Conservation (phyloP, 164 flowering plant species). For the Amborella trichopoda region DNA sequence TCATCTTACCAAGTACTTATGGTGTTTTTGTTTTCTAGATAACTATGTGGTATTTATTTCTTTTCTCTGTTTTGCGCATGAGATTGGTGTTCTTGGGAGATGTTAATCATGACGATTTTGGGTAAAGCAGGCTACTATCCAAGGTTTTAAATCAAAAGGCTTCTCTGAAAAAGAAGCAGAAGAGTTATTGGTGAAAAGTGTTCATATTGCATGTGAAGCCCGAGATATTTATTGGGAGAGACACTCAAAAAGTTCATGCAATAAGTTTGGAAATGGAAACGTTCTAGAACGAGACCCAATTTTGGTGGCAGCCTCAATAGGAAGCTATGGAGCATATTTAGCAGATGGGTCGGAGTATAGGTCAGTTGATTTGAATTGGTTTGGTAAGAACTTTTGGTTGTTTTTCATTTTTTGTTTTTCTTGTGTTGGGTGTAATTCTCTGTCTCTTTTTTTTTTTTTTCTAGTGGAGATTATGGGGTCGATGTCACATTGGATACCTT, state of each 20-base stretch:
- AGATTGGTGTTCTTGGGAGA: neutral
- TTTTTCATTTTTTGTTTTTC: neutral
- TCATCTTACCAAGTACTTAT: slow-evolving; percentile 62
- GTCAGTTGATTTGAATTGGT: slow-evolving; percentile 10
- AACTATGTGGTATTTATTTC: neutral
- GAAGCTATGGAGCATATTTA: slow-evolving; percentile 61
- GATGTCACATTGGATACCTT: slow-evolving; percentile 32
- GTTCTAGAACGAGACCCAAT: slow-evolving; percentile 21
- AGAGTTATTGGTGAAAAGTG: slow-evolving; percentile 39
- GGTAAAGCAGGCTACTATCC: slow-evolving; percentile 39
- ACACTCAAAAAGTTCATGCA: slow-evolving; percentile 5
- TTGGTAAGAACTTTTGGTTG: neutral
- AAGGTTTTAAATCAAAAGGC: slow-evolving; percentile 48
- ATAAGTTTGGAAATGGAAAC: slow-evolving; percentile 14
- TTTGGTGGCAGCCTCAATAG: slow-evolving; percentile 55
- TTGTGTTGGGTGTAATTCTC: neutral
- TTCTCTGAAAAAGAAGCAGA: slow-evolving; percentile 38
- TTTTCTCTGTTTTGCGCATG: neutral
- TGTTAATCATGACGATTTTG: neutral
- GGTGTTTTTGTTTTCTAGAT: too few relatives aligned
- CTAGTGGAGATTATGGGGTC: slow-evolving; percentile 74
- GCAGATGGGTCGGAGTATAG: slow-evolving; percentile 70
- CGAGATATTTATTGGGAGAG: slow-evolving; percentile 27
- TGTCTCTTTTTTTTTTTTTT: slow-evolving; percentile 2
- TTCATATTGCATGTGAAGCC: slow-evolving; percentile 46